phyloP scores from a whole-genome alignment of 371 early-diverging fungal species.

The Apophysomyces trapeziformis region DNA sequence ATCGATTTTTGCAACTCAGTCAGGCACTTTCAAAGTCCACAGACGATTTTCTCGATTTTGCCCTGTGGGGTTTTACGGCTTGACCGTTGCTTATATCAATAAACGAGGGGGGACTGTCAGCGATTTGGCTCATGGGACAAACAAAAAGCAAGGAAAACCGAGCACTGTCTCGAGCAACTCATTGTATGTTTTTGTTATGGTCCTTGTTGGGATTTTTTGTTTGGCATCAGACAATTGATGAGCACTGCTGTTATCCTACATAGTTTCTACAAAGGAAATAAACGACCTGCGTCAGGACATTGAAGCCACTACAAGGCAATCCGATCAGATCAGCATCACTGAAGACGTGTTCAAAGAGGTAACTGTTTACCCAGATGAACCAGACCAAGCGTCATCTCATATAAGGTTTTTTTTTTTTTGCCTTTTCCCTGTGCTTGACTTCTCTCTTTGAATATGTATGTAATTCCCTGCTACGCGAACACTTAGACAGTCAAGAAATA shows the following conservation, averaged over 20 bases:
- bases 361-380: conserved; percentile 21
- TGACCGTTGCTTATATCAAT: too few species aligned
- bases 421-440: background rate
- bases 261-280: conserved; percentile 76
- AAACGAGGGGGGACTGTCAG: conserved; percentile 6
- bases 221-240: background rate
- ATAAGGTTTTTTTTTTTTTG: background rate
- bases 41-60: background rate
- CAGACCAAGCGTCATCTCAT: conserved; percentile 5
- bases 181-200: conserved; percentile 44
- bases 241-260: background rate
- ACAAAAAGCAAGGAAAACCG: conserved; percentile 62
- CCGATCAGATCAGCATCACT: conserved; percentile 57
- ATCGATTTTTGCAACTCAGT: too few species aligned
- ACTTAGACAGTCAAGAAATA: conserved; percentile 46
- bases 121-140: conserved; percentile 54
- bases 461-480: background rate
- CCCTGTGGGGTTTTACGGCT: background rate
- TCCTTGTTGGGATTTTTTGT: background rate
- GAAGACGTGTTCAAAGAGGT: conserved; percentile 80
- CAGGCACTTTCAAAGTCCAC: background rate
- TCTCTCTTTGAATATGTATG: background rate
- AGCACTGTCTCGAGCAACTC: conserved; percentile 56
- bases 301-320: conserved; percentile 51
- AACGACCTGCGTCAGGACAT: conserved; percentile 67